Evolutionary conservation across 139 green algal species (phyloP), one percentile per base, ranked within the genome.

Genomic region (Desmodesmus armatus): DNA sequence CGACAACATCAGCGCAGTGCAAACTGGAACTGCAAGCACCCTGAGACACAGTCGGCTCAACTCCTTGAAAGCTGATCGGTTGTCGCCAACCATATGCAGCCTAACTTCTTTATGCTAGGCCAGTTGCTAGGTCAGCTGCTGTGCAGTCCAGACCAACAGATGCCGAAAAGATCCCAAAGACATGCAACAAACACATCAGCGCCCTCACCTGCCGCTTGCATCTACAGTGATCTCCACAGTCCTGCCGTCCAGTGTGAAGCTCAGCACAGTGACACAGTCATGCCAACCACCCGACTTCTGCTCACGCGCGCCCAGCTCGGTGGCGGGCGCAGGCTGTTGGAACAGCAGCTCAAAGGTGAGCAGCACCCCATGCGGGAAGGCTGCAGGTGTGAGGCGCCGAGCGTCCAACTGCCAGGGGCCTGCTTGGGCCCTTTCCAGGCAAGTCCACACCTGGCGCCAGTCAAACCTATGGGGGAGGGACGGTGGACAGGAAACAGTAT

Each of bases 311-410:
- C 73, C 35, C 3, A 29, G 21, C 21, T 82, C 76, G 25, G 29
- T 4, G 29, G 53, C 23, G 17, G 55, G 79, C 27, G 69, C 67
- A 21, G 80, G 67, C 51, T 72, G 80, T 69, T 86, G 80, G 69
- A 86, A 69, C 67, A 86, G 80, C 39, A 86, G 66, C 80, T 86
- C 80, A 33, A 86, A 80, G 3, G 58, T 72, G 2, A 86, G 49
- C 51, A 86, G 49, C 33, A 86, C 80, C 21, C 80, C 80, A 51
- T 86, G 53, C 19, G 80, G 80, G 3, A 69, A 40, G 7, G n/a
- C 49, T 0, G 44, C 25, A 7, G 66, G 80, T 11, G 69, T 41
- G 3, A 86, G 80, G 21, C n/a, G 23, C 9, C 37, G n/a, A 5
- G 60, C 70, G 43, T 80, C 80, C 27, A 86, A 49, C 51, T 69